Base-by-base conservation (phyloP, 2,329 filamentous ascomycete genomes). In the Nemania sp. region DNA sequence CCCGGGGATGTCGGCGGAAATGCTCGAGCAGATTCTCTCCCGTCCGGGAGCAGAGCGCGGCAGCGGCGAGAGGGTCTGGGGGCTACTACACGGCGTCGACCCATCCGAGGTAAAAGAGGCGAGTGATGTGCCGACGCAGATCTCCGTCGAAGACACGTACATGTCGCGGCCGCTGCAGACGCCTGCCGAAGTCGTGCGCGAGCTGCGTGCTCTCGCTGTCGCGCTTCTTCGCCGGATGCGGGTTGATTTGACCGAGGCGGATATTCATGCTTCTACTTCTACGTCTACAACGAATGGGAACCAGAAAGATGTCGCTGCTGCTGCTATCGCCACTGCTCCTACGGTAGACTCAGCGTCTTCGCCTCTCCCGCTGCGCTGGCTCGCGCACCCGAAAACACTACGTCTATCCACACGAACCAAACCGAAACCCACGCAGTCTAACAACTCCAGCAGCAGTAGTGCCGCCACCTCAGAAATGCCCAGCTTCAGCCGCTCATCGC, bases 91-190 rank as follows among this genome's bases (percentile, higher is more conserved):
- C 68, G 93, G 92, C 5, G 78, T 91, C 23, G 93, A 97, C 68
- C 74, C 84, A 47, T 78, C 81, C 0, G 85, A 90, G 54, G 91
- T 97, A 15, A 84, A 85, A 44, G 79, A 85, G 58, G 88, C 85
- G 2, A 83, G 82, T 61, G 81, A 85, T 39, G 72, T 95, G 1
- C 93, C 93, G 0, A 85, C 84, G 1, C 92, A 97, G 70, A 95
- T 97, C 68, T 94, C 90, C 70, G 94, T 97, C 59, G 93, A 97
- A 68, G 92, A 97, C 72, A 94, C 91, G 14, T 97, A 96, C 69
- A 77, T 80, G 28, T 77, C 80, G 1, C 80, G 83, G 20, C 83
- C 85, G 0, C 75, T 96, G 1, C 82, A 88, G 61, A 84, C 79
- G 0, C 68, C 87, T 46, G 70, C 82, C 1, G 80, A 86, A 54